Conservation (phyloP, 129 eudicot species). For the Solidago caesia region DNA sequence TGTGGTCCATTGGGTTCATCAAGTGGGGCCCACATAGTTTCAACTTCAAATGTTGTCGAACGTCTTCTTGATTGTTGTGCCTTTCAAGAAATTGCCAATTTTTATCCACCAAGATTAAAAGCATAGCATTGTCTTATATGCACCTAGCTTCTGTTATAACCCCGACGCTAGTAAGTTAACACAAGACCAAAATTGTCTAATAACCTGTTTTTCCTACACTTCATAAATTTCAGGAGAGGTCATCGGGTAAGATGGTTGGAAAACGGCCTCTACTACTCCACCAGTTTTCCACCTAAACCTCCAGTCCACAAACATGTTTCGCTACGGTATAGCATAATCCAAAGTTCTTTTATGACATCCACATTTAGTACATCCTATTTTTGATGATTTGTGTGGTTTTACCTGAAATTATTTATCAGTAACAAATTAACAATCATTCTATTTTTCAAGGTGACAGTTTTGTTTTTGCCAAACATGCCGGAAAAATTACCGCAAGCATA, state of each 20-base stretch:
- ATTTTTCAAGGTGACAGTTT: background rate
- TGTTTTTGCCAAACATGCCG: background rate
- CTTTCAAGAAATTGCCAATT: background rate
- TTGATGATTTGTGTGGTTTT: background rate
- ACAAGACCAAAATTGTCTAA: background rate
- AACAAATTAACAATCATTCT: background rate
- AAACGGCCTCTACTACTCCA: too few relatives aligned
- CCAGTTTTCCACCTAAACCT: too few relatives aligned
- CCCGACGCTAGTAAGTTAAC: too few relatives aligned
- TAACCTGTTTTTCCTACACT: background rate
- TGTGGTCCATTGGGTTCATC: background rate
- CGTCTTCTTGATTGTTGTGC: too few relatives aligned
- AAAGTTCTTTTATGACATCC: too few relatives aligned
- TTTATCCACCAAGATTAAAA: background rate
- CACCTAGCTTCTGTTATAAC: background rate
- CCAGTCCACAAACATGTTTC: too few relatives aligned
- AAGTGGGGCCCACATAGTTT: too few relatives aligned
- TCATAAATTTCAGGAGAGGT: too few relatives aligned
- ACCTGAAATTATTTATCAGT: background rate
- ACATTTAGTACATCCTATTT: background rate
- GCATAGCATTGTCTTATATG: background rate
- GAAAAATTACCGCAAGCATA: background rate
- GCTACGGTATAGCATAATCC: too few relatives aligned
- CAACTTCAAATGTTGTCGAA: too few relatives aligned
- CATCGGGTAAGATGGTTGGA: too few relatives aligned